Evolutionary conservation across 2,329 filamentous ascomycete genomes (phyloP), one percentile per base, ranked within the genome.

Genomic region (Neofusicoccum sp.): DNA sequence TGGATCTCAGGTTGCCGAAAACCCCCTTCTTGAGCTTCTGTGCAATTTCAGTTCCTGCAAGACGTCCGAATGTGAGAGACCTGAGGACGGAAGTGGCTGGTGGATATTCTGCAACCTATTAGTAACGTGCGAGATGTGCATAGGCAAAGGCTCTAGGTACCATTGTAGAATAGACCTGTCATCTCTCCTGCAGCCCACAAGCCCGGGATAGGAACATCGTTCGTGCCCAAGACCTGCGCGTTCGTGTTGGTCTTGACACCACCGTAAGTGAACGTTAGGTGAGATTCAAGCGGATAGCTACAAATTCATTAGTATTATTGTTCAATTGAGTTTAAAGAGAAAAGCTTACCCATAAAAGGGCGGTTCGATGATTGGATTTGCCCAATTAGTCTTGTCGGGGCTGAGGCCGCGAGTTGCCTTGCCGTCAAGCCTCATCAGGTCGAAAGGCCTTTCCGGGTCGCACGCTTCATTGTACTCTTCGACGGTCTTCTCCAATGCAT

Each of bases 311-410:
- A 38, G 34, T 14, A n/a, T n/a, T n/a, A 38, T 38, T 14, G 34
- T 14, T 8, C 7, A 14, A 7, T 14, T 38, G 8, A 7, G 14
- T 38, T 14, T 14, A 38, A 38, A 38, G 8, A 38, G 14, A 1
- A 12, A 20, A 26, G 16, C 54, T 33, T 30, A 77, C n/a, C 73
- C 75, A 59, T 74, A 76, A 62, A 73, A 77, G 0, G 75, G 75
- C 1, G 70, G 63, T 43, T 69, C 73, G 16, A 65, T 65, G 51
- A 77, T 76, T 16, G 71, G 72, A 36, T 71, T 71, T n/a, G 75
- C 75, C 75, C 75, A 78, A 36, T 77, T 78, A 1, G 70, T 73
- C 65, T 77, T 76, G 58, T 75, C 72, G 1, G 72, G 71, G 24
- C 63, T 67, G 4, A 78, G 65, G 3, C 74, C 75, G 2, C 63